Evolutionary conservation across 2,329 filamentous ascomycete genomes (phyloP), one percentile per base, ranked within the genome.

Genomic region (Chaetomiaceae sp.): DNA sequence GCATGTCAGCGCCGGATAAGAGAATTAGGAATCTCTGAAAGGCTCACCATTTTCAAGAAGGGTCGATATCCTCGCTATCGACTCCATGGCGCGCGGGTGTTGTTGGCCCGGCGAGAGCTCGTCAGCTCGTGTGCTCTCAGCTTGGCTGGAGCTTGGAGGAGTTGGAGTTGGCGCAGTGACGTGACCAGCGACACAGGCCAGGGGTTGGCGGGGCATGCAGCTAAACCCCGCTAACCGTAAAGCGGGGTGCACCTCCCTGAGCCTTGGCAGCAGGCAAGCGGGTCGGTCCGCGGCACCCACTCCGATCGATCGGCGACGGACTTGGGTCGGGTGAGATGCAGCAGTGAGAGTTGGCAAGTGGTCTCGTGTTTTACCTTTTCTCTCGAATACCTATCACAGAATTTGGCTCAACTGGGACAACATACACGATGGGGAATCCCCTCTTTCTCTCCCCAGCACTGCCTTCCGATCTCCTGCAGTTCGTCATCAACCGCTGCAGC

Each of bases 31-130:
- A 25, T 12, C 17, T 27, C 8, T 23, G 14, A 19, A 34, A 11
- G 38, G 64, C 81, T 66, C 79, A 95, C 92, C 91, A 73, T 88
- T 94, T 78, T 97, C 94, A 71, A 99, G 85, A 74, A 97, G 83
- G 69, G 84, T 89, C 63, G 91, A 95, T 72, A 99, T 95, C 66
- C 89, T 83, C 60, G 92, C 91, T 68, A 97, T 91, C 20, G 92
- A 95, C 81, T 99, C 94, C 94, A 99, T 99, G 31, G 31, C 37
- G 51, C 20, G 29, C 12, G 31, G 14, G 12, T 43, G 53, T 33
- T 47, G 36, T 53, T 37, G 29, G 47, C 29, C 48, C 44, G 34
- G 44, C 22, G 33, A 27, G 46, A 57, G 57, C 55, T 50, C 33
- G 4, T n/a, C n/a, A n/a, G n/a, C n/a, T n/a, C n/a, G n/a, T n/a